phyloP scores from a whole-genome alignment of 2,329 filamentous ascomycete species.

The Alternaria atra region DNA sequence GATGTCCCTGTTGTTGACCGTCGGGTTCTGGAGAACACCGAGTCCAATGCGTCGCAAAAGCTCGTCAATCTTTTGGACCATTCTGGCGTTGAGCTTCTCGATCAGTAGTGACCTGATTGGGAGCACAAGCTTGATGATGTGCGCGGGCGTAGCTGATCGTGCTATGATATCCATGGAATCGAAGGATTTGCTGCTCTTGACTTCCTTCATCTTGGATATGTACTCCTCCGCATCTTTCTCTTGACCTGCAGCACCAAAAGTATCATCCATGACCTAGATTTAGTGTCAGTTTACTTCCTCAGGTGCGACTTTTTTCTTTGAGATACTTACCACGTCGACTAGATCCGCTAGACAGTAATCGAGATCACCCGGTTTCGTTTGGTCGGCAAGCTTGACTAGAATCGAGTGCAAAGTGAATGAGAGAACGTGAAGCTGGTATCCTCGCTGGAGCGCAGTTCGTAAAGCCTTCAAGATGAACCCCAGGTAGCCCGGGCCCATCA shows the following conservation, averaged over 20 bases:
- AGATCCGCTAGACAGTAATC: conserved; percentile 86
- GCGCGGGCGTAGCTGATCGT: conserved; percentile 77
- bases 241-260: conserved; percentile 89
- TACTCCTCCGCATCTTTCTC: conserved; percentile 98
- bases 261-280: conserved; percentile 84
- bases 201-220: conserved; percentile 93
- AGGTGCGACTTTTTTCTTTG: neutral
- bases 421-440: conserved; percentile 93
- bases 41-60: conserved; percentile 82
- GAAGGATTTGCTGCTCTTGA: conserved; percentile 97
- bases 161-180: conserved; percentile 96
- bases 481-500: conserved; percentile 84
- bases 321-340: conserved; percentile 67
- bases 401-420: conserved; percentile 96
- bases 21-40: conserved; percentile 83
- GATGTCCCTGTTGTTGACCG: conserved; percentile 79
- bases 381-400: conserved; percentile 76
- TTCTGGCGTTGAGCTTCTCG: conserved; percentile 83
- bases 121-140: conserved; percentile 76
- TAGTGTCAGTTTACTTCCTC: neutral
- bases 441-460: conserved; percentile 79
- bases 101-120: conserved; percentile 81
- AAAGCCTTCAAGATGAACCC: conserved; percentile 95
- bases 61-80: conserved; percentile 90
- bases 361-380: conserved; percentile 80